A percentile compares a stretch with the other conserved stretches of the same genome.
phyloP scores from a whole-genome alignment of 495 filamentous ascomycete genomes.

The Aspergillus steynii region DNA sequence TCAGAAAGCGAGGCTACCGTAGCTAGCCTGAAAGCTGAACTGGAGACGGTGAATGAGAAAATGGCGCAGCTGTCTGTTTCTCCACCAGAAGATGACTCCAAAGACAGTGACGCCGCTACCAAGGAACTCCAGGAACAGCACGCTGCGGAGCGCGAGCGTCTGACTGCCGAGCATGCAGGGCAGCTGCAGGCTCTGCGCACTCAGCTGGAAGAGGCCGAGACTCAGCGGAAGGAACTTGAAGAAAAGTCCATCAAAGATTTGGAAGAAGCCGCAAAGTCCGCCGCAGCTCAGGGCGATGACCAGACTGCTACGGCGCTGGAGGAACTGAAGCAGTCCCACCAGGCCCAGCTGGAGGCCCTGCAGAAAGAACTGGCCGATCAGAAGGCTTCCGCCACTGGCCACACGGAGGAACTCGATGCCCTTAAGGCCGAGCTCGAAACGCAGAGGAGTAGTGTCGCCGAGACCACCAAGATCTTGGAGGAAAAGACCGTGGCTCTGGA shows the following conservation, averaged over 20 bases:
- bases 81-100: conserved; percentile 27
- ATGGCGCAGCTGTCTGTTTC: conserved; percentile 32
- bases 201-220: conserved; percentile 42
- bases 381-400: conserved; percentile 35
- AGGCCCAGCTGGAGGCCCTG: conserved; percentile 38
- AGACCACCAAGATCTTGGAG: conserved; percentile 25
- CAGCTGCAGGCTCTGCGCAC: conserved; percentile 37
- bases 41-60: conserved; percentile 43
- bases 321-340: conserved; percentile 40
- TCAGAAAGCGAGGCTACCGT: conserved; percentile 45
- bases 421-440: conserved; percentile 41
- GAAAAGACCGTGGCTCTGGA: conserved; percentile 44
- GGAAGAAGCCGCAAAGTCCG: conserved; percentile 41
- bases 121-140: conserved; percentile 40
- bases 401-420: conserved; percentile 40
- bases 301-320: conserved; percentile 37
- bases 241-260: conserved; percentile 42
- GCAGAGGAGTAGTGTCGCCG: conserved; percentile 34
- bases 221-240: conserved; percentile 41
- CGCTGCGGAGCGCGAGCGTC: conserved; percentile 37
- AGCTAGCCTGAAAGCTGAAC: conserved; percentile 37
- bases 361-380: conserved; percentile 39
- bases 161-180: conserved; percentile 37
- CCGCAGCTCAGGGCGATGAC: conserved; percentile 37
- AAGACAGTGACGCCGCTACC: conserved; percentile 24